A percentile compares a stretch with the other conserved stretches of the same genome.
These are phyloP conservation scores for Entrophospora sp. DNA, from an alignment of 192 early-diverging fungal species.

Conservation along the genomic window DNA sequence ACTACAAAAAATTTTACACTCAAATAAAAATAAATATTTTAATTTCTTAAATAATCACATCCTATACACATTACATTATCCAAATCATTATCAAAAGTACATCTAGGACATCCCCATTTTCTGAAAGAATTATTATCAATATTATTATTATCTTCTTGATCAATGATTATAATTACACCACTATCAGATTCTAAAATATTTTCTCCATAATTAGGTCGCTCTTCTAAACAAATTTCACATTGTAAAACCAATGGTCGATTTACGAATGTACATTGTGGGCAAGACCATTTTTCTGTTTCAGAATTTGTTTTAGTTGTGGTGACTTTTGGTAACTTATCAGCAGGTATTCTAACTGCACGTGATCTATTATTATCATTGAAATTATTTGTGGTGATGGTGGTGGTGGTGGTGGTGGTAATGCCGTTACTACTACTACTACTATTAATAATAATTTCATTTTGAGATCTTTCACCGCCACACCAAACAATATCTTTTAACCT, in stretches of 20 bases:
- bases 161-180: no score
- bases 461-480: conserved; percentile 47
- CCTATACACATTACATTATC: conserved; percentile 14
- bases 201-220: conserved; percentile 1
- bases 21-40: not conserved
- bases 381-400: not conserved
- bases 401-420: not conserved
- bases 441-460: not conserved
- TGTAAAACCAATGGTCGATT: conserved; percentile 35
- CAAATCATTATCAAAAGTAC: not conserved
- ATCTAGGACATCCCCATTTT: not conserved
- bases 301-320: no score
- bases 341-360: not conserved
- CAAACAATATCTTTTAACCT: conserved; percentile 51
- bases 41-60: conserved; percentile 11
- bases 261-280: conserved; percentile 47
- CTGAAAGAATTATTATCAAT: not conserved
- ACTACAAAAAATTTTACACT: no score
- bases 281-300: conserved; percentile 35
- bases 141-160: not conserved
- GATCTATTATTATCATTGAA: no score
- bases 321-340: not conserved
- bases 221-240: conserved; percentile 37
- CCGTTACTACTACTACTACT: not conserved
- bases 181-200: no score